A percentile compares a stretch with the other conserved stretches of the same genome.
These are phyloP conservation scores for Leccinum fallax DNA, from an alignment of 1,284 basidiomycete genomes.

Conservation along the genomic window DNA sequence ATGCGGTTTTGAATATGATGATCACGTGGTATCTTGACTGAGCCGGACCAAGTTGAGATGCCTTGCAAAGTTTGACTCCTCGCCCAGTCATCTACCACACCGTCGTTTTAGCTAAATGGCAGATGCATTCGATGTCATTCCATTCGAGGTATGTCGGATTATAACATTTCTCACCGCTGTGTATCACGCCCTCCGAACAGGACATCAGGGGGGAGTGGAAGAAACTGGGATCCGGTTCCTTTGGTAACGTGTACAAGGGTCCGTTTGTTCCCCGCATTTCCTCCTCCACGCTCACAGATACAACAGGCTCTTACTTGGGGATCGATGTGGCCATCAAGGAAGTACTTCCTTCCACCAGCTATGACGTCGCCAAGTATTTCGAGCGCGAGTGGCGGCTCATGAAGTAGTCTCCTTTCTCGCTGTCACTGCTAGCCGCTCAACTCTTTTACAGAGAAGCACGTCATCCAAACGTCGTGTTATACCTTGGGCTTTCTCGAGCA, in stretches of 20 bases:
- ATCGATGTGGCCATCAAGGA: conserved; percentile 98
- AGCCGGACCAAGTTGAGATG: conserved; percentile 10
- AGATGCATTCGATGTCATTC: no score
- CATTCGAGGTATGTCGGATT: no score
- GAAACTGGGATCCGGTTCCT: conserved; percentile 87
- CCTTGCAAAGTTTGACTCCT: no score
- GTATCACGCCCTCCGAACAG: no score
- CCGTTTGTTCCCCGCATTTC: conserved; percentile 8
- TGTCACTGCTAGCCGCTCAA: conserved; percentile 8
- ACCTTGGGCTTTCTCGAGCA: conserved; percentile 89
- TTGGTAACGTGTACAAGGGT: conserved; percentile 93
- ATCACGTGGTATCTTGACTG: conserved; percentile 30
- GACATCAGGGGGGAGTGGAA: conserved; percentile 33
- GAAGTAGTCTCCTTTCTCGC: conserved; percentile 52
- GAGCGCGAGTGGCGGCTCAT: conserved; percentile 96
- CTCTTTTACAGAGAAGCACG: conserved; percentile 61
- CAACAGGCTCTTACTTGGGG: conserved; percentile 83
- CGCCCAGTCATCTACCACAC: no score
- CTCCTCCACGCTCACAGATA: conserved; percentile 6
- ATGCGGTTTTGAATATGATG: background rate
- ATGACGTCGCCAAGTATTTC: conserved; percentile 97
- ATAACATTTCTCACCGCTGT: no score
- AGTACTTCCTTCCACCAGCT: conserved; percentile 85
- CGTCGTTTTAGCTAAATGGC: no score
- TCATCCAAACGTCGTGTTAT: conserved; percentile 93